Base-by-base conservation (phyloP, 2,329 filamentous ascomycete species). In the Phaeosphaeriaceae sp. region DNA sequence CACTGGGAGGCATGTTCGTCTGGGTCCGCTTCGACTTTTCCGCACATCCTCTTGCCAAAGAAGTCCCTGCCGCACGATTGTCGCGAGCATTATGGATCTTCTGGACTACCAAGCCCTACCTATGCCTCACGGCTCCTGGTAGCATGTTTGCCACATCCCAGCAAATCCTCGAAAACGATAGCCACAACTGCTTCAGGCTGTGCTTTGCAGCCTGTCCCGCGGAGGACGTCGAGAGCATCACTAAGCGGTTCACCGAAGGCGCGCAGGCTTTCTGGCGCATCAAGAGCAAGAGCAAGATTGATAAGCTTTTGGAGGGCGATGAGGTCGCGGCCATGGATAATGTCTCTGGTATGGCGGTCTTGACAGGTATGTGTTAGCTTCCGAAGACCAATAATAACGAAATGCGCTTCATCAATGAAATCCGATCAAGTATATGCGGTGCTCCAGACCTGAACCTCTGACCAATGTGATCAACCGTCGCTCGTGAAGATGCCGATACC, bases 1-100 rank as follows among this genome's bases (percentile, higher is more conserved):
- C 93, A 1, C 86, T 90, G 25, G 93, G 89, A 36, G 93, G 93
- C 72, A 97, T 97, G 93, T 97, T 97, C 76, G 78, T 96, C 55
- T 97, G 93, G 93, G 70, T 96, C 3, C 84, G 86, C 55, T 79
- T 95, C 60, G 84, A 88, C 72, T 90, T 93, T 67, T 85, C 89
- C 54, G 81, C 82, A 1, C 93, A 97, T 72, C 91, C 92, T 13
- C 83, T 96, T 15, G 88, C 82, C 74, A 75, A 76, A 24, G 73
- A 80, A 44, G 76, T 86, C 40, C 79, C 90, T 20, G 79, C 84
- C 50, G 82, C 84, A 10, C 80, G 82, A 22, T 82, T 96, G 1
- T 81, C 86, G 2, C 81, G 80, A 17, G 91, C 89, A 0, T 80
- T 96, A 21, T 89, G 92, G 87, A 76, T 92, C 10, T 87, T 88